Base-by-base conservation (phyloP, 2,329 filamentous ascomycete genomes). In the Westerdykella aurantiaca region DNA sequence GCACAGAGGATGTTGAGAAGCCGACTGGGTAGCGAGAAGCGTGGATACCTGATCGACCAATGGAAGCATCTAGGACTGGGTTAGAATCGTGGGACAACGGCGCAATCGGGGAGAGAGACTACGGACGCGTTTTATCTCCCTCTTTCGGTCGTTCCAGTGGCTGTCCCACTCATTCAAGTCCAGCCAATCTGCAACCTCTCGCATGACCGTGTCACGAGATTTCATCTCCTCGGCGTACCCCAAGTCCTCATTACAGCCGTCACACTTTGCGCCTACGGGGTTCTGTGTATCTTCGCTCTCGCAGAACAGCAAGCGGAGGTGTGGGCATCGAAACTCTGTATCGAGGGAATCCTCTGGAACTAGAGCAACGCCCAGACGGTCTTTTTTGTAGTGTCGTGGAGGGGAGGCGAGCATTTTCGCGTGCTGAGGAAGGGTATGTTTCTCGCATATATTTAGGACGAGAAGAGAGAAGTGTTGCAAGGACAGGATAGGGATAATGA, bases 111-210 rank as follows among this genome's bases (percentile, higher is more conserved):
- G 18, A 21, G 18, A 21, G 18, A 3, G 18, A 21, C 18, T 21
- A 21, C 18, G 18, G 6, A 43, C 31, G 53, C 51, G 31, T 40
- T 43, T 31, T 25, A 34, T 37, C 31, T 43, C 43, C n/a, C 41
- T 42, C 35, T 33, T 34, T 17, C 40, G 46, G 6, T 42, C 21
- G 14, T 21, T 42, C 53, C 53, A 53, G 31, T 51, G 51, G 2
- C 46, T 43, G 23, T 57, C 50, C 13, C 44, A 43, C 14, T 52
- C 44, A 25, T 45, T 41, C 2, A 51, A 41, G 18, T 55, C 40
- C 5, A 56, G 29, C 49, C 50, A 59, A 5, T 58, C 50, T 14
- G 46, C 49, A 1, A 60, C 46, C 38, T 58, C 51, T 7, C 41
- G 43, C 40, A 56, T 48, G 10, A 55, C 38, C 2, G 18, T 21